Conservation (phyloP, 257 asterid genomes). For the Lycium barbarum region DNA sequence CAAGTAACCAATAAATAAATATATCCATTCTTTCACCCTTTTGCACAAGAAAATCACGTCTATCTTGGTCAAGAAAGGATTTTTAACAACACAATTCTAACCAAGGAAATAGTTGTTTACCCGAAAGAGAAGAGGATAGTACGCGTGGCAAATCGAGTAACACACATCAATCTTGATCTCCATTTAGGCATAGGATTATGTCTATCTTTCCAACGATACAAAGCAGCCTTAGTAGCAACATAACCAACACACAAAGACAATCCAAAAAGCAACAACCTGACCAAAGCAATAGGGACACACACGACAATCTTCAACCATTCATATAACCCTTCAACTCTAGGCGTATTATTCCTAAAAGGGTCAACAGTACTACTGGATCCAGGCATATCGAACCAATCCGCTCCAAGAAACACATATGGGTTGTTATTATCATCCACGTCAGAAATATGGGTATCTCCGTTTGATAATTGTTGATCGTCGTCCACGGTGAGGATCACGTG, state of each 20-base stretch:
- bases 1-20: no score
- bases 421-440: conserved; percentile 39
- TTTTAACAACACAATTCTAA: neutral
- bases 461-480: conserved; percentile 13
- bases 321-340: conserved; percentile 71
- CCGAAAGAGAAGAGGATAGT: conserved; percentile 90
- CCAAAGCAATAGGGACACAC: conserved; percentile 71
- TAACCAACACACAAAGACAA: conserved; percentile 70
- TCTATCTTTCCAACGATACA: conserved; percentile 82
- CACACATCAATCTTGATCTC: conserved; percentile 85
- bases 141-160: conserved; percentile 78
- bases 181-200: conserved; percentile 86
- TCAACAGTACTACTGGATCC: conserved; percentile 70
- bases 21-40: no score
- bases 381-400: conserved; percentile 64
- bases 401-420: conserved; percentile 73
- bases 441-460: neutral
- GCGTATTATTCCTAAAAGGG: conserved; percentile 80
- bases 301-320: conserved; percentile 88
- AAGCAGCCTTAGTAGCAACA: conserved; percentile 63
- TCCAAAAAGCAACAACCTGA: conserved; percentile 72
- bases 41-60: neutral
- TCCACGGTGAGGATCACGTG: conserved; percentile 68
- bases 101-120: no score
- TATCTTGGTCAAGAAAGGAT: neutral